phyloP scores from a whole-genome alignment of 108 stramenopile species.

The Pseudonitzschia pungens region DNA sequence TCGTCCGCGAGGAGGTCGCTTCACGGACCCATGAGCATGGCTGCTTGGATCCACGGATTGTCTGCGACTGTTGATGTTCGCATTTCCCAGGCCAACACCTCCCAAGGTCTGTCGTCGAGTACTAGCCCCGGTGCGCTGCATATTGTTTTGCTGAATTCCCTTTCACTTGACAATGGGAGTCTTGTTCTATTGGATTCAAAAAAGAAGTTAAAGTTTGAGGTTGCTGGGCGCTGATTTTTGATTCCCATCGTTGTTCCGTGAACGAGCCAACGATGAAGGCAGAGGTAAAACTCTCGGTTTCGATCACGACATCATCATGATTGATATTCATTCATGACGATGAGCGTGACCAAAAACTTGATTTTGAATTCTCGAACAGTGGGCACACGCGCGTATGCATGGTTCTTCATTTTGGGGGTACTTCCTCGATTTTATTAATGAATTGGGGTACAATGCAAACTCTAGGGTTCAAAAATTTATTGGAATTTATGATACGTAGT shows the following conservation, averaged over 20 bases:
- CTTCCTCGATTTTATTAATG: too few species aligned
- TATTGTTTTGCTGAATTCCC: neutral
- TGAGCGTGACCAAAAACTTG: neutral
- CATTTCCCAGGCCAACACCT: constrained; percentile 8
- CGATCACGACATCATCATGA: neutral
- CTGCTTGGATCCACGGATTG: constrained; percentile 20
- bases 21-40: constrained; percentile 1
- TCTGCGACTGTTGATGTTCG: constrained; percentile 6
- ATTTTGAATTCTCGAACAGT: constrained; percentile 7
- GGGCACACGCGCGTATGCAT: constrained; percentile 10
- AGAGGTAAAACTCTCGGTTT: too few species aligned
- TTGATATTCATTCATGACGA: neutral
- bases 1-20: constrained; percentile 34
- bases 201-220: too few species aligned
- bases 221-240: too few species aligned
- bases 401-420: neutral
- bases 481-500: too few species aligned
- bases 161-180: neutral
- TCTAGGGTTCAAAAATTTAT: too few species aligned
- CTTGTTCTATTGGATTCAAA: too few species aligned
- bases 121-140: constrained; percentile 11
- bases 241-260: neutral
- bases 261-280: too few species aligned
- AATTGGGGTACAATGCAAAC: too few species aligned
- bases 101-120: constrained; percentile 41